Conservation (phyloP, 495 filamentous ascomycete species). For the Penicillium pancosmium region DNA sequence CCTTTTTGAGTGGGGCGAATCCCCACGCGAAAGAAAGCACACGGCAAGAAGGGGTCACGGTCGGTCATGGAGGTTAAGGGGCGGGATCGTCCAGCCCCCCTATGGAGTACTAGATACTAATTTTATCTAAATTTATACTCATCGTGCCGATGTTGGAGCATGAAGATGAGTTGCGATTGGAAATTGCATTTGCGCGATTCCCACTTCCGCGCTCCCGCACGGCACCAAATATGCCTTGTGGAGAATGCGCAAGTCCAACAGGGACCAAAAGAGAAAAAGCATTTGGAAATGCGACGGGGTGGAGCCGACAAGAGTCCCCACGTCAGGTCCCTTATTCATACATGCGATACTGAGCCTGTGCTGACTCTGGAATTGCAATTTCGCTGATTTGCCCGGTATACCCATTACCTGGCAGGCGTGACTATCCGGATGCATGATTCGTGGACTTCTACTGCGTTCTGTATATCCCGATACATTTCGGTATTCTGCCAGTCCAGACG, state of each 20-base stretch:
- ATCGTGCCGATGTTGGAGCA: neutral
- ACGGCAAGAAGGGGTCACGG: neutral
- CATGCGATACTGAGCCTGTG: neutral
- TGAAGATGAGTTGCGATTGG: neutral
- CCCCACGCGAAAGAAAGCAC: neutral
- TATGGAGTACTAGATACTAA: neutral
- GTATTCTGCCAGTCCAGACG: neutral
- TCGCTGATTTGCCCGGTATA: neutral
- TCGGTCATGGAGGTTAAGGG: neutral
- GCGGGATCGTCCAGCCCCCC: slow-evolving; percentile 3
- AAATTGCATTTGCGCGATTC: neutral
- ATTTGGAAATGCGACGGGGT: neutral
- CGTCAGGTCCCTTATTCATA: neutral
- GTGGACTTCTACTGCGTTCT: neutral
- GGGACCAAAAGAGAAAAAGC: neutral
- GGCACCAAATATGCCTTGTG: slow-evolving; percentile 1
- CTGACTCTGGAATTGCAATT: neutral
- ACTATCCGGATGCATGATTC: neutral
- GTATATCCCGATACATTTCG: neutral
- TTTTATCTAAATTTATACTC: neutral
- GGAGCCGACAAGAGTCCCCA: neutral
- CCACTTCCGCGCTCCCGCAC: neutral
- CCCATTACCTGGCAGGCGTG: neutral
- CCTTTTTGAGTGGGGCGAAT: neutral
- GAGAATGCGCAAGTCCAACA: neutral